Evolutionary conservation across 495 filamentous ascomycete species (phyloP).

Genomic region (Cudoniella acicularis): DNA sequence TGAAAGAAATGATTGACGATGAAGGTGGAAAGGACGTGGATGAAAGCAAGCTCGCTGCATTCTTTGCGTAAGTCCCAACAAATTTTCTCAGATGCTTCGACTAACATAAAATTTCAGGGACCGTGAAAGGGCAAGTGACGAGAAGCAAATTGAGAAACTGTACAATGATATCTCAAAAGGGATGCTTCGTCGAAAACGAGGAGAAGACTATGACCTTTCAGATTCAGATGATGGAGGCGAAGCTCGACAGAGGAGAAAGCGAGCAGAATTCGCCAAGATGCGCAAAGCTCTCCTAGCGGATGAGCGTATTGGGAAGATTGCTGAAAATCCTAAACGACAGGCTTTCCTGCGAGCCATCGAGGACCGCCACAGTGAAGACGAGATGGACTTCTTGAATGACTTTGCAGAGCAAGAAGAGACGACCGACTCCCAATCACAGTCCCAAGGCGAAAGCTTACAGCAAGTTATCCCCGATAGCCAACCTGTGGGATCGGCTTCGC

Average conservation of each 20-base stretch:
- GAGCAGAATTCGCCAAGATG: constrained; percentile 87
- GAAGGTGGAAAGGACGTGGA: constrained; percentile 63
- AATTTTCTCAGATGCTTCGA: background rate
- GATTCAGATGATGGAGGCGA: constrained; percentile 84
- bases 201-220: constrained; percentile 72
- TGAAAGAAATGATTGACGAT: constrained; percentile 89
- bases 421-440: constrained; percentile 44
- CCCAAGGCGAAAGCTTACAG: constrained; percentile 30
- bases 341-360: constrained; percentile 90
- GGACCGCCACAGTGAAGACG: constrained; percentile 74
- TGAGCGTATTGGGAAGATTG: constrained; percentile 84
- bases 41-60: constrained; percentile 75
- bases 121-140: constrained; percentile 64
- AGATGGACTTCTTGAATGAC: constrained; percentile 66
- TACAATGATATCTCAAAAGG: constrained; percentile 90
- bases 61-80: constrained; percentile 72
- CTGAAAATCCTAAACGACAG: constrained; percentile 81
- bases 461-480: constrained; percentile 45
- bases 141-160: constrained; percentile 83
- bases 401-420: constrained; percentile 43
- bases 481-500: constrained; percentile 24
- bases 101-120: constrained; percentile 41
- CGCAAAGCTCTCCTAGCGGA: constrained; percentile 85
- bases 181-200: constrained; percentile 72
- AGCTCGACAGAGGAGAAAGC: constrained; percentile 73